Evolutionary conservation across 2,329 filamentous ascomycete genomes (phyloP).

Genomic region (Boeremia lycopersici): DNA sequence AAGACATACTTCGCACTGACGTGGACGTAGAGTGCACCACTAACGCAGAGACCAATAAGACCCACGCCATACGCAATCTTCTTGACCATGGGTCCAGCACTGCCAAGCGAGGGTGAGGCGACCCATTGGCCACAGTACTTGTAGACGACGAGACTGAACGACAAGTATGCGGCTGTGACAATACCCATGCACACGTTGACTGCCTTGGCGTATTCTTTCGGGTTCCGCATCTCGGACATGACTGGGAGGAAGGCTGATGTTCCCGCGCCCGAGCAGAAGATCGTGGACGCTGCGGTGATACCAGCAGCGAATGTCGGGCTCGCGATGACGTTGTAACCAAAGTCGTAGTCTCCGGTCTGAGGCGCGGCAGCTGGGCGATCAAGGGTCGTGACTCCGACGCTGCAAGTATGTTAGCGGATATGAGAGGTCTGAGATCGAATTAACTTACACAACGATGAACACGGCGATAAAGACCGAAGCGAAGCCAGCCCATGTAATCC

Average conservation of each 20-base stretch:
- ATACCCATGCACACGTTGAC: conserved; percentile 65
- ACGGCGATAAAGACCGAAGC: conserved; percentile 63
- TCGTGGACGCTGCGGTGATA: conserved; percentile 62
- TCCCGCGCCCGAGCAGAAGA: conserved; percentile 65
- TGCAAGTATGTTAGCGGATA: conserved; percentile 9
- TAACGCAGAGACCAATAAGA: conserved; percentile 60
- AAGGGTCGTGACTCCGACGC: conserved; percentile 61
- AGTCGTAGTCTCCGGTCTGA: conserved; percentile 62
- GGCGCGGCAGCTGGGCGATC: conserved; percentile 67
- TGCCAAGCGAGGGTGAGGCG: conserved; percentile 65
- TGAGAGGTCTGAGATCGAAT: neutral
- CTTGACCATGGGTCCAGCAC: conserved; percentile 63
- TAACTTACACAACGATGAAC: conserved; percentile 57
- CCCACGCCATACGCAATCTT: conserved; percentile 65
- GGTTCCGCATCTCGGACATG: conserved; percentile 68
- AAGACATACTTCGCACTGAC: conserved; percentile 62
- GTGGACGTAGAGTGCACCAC: conserved; percentile 55
- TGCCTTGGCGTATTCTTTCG: conserved; percentile 65
- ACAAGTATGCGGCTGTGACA: conserved; percentile 63
- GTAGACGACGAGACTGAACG: conserved; percentile 66
- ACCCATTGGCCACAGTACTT: conserved; percentile 67
- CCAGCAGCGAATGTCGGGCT: conserved; percentile 64
- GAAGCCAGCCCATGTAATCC: conserved; percentile 67
- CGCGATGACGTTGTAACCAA: conserved; percentile 63
- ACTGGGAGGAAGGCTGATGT: conserved; percentile 68